These are phyloP conservation scores for Drechslerella coelobrocha DNA, from an alignment of 2,329 filamentous ascomycete species.

Conservation along the genomic window DNA sequence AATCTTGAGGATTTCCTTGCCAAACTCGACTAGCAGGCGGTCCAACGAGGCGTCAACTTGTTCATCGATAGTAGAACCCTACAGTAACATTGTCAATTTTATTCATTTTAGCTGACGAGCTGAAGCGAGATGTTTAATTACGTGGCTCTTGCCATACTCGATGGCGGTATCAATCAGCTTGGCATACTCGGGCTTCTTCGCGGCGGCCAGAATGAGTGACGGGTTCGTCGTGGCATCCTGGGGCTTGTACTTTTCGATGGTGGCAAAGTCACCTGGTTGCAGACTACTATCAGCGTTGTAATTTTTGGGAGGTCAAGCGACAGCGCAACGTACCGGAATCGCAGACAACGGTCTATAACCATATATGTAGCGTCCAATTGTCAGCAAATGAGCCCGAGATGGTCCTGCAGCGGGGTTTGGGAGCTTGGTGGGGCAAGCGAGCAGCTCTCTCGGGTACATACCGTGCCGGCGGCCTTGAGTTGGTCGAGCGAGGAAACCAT, in stretches of 20 bases:
- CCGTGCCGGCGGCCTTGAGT: slow-evolving; percentile 95
- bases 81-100: slow-evolving; percentile 13
- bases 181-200: slow-evolving; percentile 97
- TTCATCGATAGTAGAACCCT: slow-evolving; percentile 71
- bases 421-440: slow-evolving; percentile 18
- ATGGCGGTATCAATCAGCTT: slow-evolving; percentile 87
- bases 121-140: neutral
- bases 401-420: neutral
- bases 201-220: slow-evolving; percentile 94
- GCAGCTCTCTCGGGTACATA: slow-evolving; percentile 64
- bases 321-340: slow-evolving; percentile 85
- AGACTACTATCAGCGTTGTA: neutral
- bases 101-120: neutral
- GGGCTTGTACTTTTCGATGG: slow-evolving; percentile 99
- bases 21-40: slow-evolving; percentile 94
- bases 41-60: slow-evolving; percentile 92
- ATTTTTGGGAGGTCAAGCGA: slow-evolving; percentile 23
- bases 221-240: slow-evolving; percentile 99
- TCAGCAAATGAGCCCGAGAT: slow-evolving; percentile 6
- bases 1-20: slow-evolving; percentile 95
- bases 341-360: slow-evolving; percentile 81
- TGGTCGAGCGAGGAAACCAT: slow-evolving; percentile 77
- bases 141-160: slow-evolving; percentile 80
- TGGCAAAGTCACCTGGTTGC: slow-evolving; percentile 63
- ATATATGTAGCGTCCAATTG: too few species aligned